Evolutionary conservation across 371 early-diverging fungal genomes (phyloP), one percentile per base, ranked within the genome.

Genomic region (Mycotypha africana): DNA sequence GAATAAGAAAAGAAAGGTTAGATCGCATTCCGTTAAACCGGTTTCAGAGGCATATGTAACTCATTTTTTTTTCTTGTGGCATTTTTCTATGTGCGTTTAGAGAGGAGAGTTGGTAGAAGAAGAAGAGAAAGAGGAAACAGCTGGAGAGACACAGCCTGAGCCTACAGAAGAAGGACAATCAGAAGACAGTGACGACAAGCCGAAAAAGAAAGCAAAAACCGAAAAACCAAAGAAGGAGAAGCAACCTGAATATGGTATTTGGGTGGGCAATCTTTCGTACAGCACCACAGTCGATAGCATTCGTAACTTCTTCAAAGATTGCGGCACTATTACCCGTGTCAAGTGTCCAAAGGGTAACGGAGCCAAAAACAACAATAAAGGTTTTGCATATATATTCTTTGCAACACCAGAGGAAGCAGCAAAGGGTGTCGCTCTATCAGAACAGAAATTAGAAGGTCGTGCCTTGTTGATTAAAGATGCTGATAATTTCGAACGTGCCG

Each of bases 231-330:
- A 56, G 46, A 62, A 71, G 16, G 49, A 65, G 11, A 69, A 69
- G 36, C 65, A 67, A 23, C 60, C 61, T 23, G 69, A 76, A 35
- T 70, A 57, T 38, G 79, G 85, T 56, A 69, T 87, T 39, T 88
- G 89, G 89, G 81, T 88, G 24, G 89, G 89, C 6, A 88, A 88
- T 57, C 60, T 88, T 25, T 64, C 79, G 11, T 88, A 73, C 51
- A 40, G 67, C 4, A 81, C 81, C 8, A 75, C 78, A 2, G 66
- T 67, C 17, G 75, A 79, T 31, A 59, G 72, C 0, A 55, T 88
- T 38, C 53, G 52, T 16, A 64, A 70, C 25, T 86, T 82, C 56
- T 82, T 88, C 63, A 49, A 49, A 6, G 63, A 67, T 11, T 77
- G 79, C 33, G 80, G 81, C 11, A 60, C 67, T 3, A 75, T 85